Evolutionary conservation across 140 eudicot genomes (phyloP), one percentile per base, ranked within the genome.

Genomic region (Stevia rebaudiana): DNA sequence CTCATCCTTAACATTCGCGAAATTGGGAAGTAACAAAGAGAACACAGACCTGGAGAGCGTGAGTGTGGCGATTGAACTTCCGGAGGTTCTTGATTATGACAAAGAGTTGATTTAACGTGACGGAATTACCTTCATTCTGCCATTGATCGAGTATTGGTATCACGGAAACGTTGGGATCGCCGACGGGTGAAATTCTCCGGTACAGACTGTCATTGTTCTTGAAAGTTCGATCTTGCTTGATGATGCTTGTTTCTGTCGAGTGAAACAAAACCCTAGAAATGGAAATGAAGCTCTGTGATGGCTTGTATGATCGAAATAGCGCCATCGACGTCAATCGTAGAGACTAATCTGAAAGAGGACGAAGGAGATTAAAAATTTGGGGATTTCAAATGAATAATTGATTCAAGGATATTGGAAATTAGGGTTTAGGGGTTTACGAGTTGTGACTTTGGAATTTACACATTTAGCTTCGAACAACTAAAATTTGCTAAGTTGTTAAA

Each of bases 131-230:
- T 65, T 86, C 90, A 0, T 30, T 43, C 24, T 83, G 48, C 90
- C 90, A 83, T 67, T 80, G 90, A 40, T 86, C 95, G 64, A 86
- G 95, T 35, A 81, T 67, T 8, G 90, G 87, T 11, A 73, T 62
- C 15, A 83, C 46, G 11, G 90, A 80, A 23, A 19, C 69, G 53
- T 76, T 83, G 39, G 87, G 95, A 74, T 83, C 80, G 0, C 86
- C 87, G 23, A 78, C 33, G 6, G 87, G 85, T 12, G 80, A 70
- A 15, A 86, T 77, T 65, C 87, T 76, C 24, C 73, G 39, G 79
- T 78, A 83, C 66, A 86, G 62, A 70, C 30, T 76, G 50, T 74
- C 75, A 21, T 51, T 67, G 30, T 43, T 65, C 46, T 65, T 46
- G 5, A 24, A 12, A n/a, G 10, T 13, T 19, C 7, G 66, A 5